These are phyloP conservation scores for Lactarius hatsudake DNA, from an alignment of 768 basidiomycete genomes.

Conservation along the genomic window DNA sequence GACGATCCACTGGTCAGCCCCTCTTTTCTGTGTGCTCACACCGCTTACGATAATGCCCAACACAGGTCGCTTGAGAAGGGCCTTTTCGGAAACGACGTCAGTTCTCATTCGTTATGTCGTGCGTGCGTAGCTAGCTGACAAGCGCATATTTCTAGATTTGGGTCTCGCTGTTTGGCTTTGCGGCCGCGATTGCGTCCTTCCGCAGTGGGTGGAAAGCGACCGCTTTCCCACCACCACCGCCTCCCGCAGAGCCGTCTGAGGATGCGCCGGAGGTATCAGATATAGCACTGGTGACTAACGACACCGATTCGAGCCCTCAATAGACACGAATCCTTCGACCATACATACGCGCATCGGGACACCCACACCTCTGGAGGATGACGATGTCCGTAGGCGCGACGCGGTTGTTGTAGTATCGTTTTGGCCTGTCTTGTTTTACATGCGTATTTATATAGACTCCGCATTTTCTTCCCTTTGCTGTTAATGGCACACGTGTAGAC, in stretches of 20 bases:
- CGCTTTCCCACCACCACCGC: neutral
- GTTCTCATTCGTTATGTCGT: neutral
- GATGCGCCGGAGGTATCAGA: neutral
- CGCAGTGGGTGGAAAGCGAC: conserved; percentile 27
- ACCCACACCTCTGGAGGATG: neutral
- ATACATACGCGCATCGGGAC: neutral
- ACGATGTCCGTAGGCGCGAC: neutral
- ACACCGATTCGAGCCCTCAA: neutral
- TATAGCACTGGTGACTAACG: neutral
- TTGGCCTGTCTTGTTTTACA: neutral
- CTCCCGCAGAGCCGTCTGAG: neutral
- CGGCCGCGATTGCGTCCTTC: conserved; percentile 23
- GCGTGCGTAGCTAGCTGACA: neutral
- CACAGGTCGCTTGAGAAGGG: conserved; percentile 25
- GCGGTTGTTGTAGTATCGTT: too few relatives aligned
- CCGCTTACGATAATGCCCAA: neutral
- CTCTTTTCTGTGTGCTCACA: neutral
- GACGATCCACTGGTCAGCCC: conserved; percentile 75
- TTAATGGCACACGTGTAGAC: neutral
- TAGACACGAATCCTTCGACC: neutral
- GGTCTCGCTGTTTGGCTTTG: conserved; percentile 21
- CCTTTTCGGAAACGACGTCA: conserved; percentile 25
- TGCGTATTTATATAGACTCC: neutral
- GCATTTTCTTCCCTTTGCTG: neutral
- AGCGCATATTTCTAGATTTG: conserved; percentile 9